Evolutionary conservation across 1,139 yeast genomes (phyloP), one percentile per base, ranked within the genome.

Genomic region (Magnusiomyces paraingens): DNA sequence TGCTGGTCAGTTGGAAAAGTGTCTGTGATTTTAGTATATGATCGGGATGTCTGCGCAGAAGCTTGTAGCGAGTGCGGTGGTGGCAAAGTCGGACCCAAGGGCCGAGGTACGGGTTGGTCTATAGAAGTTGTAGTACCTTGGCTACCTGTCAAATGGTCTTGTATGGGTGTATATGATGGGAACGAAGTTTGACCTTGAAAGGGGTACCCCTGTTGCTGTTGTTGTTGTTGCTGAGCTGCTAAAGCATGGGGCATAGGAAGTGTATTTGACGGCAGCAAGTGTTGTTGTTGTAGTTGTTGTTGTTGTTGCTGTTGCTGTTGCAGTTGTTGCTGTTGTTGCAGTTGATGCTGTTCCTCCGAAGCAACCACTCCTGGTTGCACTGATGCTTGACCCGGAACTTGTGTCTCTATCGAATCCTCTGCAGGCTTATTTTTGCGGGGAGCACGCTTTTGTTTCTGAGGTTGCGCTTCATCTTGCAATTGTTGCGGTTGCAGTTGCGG

Each of bases 401-500:
- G 48, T 15, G 41, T 18, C 36, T 4, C 45, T 20, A 46, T 49
- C 1, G 53, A 36, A 22, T n/a, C 17, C 15, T 17, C 22, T 3
- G 10, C 49, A 22, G 44, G 43, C 32, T 26, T 26, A 8, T 40
- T 40, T 21, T 40, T 40, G 18, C 21, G 18, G 21, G 43, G 21
- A 40, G 21, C 43, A 40, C 43, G 43, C 21, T 40, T 40, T 40
- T 14, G 20, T 18, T 56, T 47, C 12, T 51, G 47, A 15, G 59
- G 47, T 29, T 50, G 51, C 14, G 54, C 51, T 35, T 52, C 51
- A n/a, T 50, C 50, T n/a, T 10, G 50, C 51, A n/a, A 47, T 40
- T 12, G 51, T 39, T 66, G 17, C 66, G 69, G 57, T 62, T 60
- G 52, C 53, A 36, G 67, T 68, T 51, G 63, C 62, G 15, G 65